Conservation (phyloP, 1,139 yeast genomes). For the Lodderomyces pseudojiufengensis region DNA sequence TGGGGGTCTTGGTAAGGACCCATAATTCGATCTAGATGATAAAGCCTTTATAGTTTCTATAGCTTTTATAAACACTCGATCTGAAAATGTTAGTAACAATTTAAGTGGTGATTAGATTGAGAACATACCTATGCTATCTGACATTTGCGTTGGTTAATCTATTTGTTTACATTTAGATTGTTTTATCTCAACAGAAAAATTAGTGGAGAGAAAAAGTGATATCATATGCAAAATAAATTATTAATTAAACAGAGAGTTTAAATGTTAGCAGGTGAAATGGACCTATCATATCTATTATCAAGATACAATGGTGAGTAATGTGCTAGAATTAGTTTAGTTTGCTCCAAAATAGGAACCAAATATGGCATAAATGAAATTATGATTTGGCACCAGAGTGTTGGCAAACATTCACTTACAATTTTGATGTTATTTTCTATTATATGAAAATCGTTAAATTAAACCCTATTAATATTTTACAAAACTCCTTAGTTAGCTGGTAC, state of each 20-base stretch:
- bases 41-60: slow-evolving; percentile 73
- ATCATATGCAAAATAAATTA: not conserved
- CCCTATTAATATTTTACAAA: slow-evolving; percentile 17
- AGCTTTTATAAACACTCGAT: slow-evolving; percentile 77
- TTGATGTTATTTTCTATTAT: not conserved
- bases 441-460: slow-evolving; percentile 14
- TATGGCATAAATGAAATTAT: slow-evolving; percentile 38
- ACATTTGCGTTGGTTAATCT: slow-evolving; percentile 7
- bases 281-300: slow-evolving; percentile 46
- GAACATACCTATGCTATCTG: slow-evolving; percentile 16
- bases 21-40: slow-evolving; percentile 64
- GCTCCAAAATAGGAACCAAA: slow-evolving; percentile 94
- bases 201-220: too few species aligned
- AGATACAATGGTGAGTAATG: slow-evolving; percentile 69
- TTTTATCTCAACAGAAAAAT: not conserved
- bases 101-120: not conserved
- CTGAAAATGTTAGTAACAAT: slow-evolving; percentile 26
- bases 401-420: slow-evolving; percentile 52
- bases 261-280: slow-evolving; percentile 57
- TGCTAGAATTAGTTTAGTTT: slow-evolving; percentile 72
- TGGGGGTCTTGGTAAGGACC: slow-evolving; percentile 78
- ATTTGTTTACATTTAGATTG: not conserved
- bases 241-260: too few species aligned
- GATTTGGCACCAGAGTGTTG: slow-evolving; percentile 93
- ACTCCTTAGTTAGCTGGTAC: slow-evolving; percentile 75